A percentile compares a stretch with the other conserved stretches of the same genome.
Conservation (phyloP, 2,329 filamentous ascomycete species). For the Aspergillus udagawae region DNA sequence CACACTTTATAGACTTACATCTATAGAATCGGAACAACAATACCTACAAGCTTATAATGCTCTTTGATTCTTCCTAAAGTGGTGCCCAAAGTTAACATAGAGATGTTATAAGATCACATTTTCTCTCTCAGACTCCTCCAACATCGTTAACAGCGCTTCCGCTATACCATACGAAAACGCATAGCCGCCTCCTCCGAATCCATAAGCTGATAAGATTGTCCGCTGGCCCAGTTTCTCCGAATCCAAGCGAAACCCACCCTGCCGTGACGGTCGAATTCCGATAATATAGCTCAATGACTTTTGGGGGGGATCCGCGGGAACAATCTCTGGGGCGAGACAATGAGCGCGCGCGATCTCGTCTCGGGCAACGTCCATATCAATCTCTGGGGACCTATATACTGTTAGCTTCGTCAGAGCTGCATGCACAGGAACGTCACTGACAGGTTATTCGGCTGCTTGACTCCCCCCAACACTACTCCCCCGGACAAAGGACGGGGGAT, state of each 20-base stretch:
- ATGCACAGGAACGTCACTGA: constrained; percentile 10
- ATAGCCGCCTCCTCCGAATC: constrained; percentile 37
- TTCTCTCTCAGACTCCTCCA: constrained; percentile 28
- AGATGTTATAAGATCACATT: constrained; percentile 21
- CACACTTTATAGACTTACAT: neutral
- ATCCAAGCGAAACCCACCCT: constrained; percentile 34
- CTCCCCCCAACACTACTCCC: constrained; percentile 33
- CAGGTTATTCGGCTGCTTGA: constrained; percentile 32
- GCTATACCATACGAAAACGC: constrained; percentile 36
- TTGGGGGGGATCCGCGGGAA: constrained; percentile 28
- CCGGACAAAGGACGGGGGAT: constrained; percentile 33
- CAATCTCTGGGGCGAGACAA: constrained; percentile 33
- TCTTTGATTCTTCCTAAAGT: too few species aligned
- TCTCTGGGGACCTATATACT: constrained; percentile 27
- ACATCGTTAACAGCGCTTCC: constrained; percentile 33
- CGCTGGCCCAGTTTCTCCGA: constrained; percentile 23
- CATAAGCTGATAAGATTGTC: constrained; percentile 33
- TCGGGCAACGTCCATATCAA: constrained; percentile 33
- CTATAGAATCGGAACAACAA: too few species aligned
- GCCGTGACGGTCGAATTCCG: constrained; percentile 33
- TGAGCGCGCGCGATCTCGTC: constrained; percentile 39
- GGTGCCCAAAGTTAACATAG: neutral
- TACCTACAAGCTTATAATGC: too few species aligned
- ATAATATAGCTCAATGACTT: constrained; percentile 30
- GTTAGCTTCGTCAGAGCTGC: neutral